phyloP scores from a whole-genome alignment of 2,329 filamentous ascomycete species.

The Hypomyces rosellus region DNA sequence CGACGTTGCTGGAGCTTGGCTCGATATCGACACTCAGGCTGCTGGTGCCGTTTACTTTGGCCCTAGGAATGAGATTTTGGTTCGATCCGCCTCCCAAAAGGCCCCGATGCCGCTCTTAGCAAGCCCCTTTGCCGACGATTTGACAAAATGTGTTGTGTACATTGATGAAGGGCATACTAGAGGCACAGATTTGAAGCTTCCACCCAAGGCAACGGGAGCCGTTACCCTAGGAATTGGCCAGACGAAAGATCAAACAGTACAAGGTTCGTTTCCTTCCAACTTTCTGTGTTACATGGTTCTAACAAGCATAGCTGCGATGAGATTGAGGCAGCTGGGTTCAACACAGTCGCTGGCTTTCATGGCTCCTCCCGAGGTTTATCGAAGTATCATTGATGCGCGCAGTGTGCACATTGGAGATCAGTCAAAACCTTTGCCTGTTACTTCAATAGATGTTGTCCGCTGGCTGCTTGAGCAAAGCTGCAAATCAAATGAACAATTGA shows the following conservation, averaged over 20 bases:
- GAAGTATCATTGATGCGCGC: constrained; percentile 47
- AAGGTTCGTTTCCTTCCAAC: constrained; percentile 35
- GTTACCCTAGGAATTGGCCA: constrained; percentile 50
- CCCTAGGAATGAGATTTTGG: constrained; percentile 19
- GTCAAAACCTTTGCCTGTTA: constrained; percentile 8
- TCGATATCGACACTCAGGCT: constrained; percentile 36
- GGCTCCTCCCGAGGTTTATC: constrained; percentile 53
- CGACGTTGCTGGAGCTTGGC: constrained; percentile 43
- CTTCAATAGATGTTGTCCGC: constrained; percentile 26
- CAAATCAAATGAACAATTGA: constrained; percentile 49
- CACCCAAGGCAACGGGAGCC: constrained; percentile 39
- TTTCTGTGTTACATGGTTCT: not conserved
- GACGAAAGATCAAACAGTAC: constrained; percentile 55
- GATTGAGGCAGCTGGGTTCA: constrained; percentile 50
- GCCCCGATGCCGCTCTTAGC: constrained; percentile 43
- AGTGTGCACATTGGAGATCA: not conserved
- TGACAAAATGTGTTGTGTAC: constrained; percentile 48
- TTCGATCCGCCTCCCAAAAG: constrained; percentile 26
- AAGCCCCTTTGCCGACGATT: constrained; percentile 46
- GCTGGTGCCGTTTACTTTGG: constrained; percentile 50
- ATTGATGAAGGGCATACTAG: constrained; percentile 43
- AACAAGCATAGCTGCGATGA: constrained; percentile 50
- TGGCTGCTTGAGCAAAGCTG: constrained; percentile 64
- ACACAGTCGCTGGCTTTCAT: constrained; percentile 52
- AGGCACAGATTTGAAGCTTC: constrained; percentile 54